Conservation (phyloP, 306 rosid genomes). For the Quercus dentata region DNA sequence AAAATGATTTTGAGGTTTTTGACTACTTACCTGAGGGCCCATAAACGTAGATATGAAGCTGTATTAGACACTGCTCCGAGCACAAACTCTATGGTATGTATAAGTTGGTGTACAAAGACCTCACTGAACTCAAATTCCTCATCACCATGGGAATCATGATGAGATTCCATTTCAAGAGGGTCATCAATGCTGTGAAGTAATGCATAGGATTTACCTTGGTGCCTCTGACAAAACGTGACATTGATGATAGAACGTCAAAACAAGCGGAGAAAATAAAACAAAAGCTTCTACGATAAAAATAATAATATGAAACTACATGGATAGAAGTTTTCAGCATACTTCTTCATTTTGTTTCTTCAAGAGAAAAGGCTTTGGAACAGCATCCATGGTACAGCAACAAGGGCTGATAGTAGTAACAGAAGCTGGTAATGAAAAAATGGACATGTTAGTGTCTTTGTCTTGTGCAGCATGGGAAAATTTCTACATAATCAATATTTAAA, state of each 20-base stretch:
- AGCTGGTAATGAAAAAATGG: constrained; percentile 43
- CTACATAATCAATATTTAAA: not conserved
- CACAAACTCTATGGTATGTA: constrained; percentile 94
- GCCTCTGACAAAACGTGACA: constrained; percentile 56
- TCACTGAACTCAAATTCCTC: constrained; percentile 88
- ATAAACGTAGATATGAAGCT: constrained; percentile 95
- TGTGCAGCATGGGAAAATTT: not conserved
- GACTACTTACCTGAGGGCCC: constrained; percentile 84
- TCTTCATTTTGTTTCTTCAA: constrained; percentile 84
- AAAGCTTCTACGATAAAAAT: not conserved
- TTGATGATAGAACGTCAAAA: not conserved
- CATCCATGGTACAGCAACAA: constrained; percentile 97
- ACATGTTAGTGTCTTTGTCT: not conserved
- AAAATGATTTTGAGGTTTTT: not conserved
- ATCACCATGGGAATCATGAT: constrained; percentile 45
- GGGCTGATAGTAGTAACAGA: constrained; percentile 66
- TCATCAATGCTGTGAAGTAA: constrained; percentile 55
- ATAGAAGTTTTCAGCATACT: constrained; percentile 35
- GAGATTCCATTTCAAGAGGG: constrained; percentile 51
- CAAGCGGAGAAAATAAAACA: constrained; percentile 12
- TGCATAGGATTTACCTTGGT: constrained; percentile 67
- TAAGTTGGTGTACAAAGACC: constrained; percentile 89
- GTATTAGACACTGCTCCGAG: constrained; percentile 97
- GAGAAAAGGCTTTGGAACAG: constrained; percentile 89
- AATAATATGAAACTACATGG: not conserved